Conservation (phyloP, 1,139 yeast species). For the Pichia sp. region DNA sequence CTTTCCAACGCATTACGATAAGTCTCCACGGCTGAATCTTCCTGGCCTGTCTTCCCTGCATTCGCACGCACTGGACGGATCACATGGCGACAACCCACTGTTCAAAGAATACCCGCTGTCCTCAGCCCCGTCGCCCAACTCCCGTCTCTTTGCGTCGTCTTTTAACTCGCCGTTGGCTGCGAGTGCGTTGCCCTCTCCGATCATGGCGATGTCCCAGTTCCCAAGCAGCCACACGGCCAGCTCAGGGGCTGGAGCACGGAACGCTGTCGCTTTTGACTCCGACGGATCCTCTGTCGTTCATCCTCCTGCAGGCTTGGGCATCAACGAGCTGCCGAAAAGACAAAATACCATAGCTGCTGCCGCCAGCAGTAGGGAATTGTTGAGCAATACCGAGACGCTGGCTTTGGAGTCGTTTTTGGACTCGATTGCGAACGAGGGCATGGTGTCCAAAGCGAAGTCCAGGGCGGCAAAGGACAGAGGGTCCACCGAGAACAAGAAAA, state of each 20-base stretch:
- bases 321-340: neutral
- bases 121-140: neutral
- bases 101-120: neutral
- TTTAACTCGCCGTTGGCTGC: neutral
- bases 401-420: constrained; percentile 39
- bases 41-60: neutral
- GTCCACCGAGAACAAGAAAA: neutral
- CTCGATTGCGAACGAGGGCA: constrained; percentile 34
- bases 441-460: neutral
- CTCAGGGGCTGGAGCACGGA: neutral
- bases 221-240: neutral
- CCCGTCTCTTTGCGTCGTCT: neutral
- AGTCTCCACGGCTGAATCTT: neutral
- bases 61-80: neutral
- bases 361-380: constrained; percentile 14
- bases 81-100: neutral
- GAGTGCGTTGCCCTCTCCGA: neutral
- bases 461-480: neutral
- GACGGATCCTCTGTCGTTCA: neutral
- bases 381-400: constrained; percentile 33
- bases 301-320: neutral
- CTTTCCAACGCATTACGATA: neutral
- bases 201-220: neutral
- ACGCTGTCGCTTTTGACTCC: neutral
- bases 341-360: neutral